A percentile compares a stretch with the other conserved stretches of the same genome.
Conservation (phyloP, 164 flowering plant species). For the Saururus chinensis region DNA sequence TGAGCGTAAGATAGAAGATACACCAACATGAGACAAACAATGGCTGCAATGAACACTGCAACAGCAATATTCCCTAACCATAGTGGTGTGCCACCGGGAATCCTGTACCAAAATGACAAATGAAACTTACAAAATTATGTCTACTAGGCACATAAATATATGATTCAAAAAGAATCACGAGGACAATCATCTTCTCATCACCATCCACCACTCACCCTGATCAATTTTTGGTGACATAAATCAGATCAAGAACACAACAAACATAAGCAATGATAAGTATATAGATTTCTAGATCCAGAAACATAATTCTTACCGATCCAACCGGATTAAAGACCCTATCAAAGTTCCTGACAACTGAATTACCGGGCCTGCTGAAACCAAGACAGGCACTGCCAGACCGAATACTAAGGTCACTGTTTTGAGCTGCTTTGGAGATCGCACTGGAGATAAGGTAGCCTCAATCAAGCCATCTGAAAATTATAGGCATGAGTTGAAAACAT, state of each 20-base stretch:
- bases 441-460: slow-evolving; percentile 86
- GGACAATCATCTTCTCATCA: too few species aligned
- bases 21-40: slow-evolving; percentile 63
- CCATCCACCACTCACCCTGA: not conserved
- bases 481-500: not conserved
- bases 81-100: slow-evolving; percentile 81
- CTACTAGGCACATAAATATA: not conserved
- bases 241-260: not conserved
- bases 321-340: slow-evolving; percentile 53
- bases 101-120: slow-evolving; percentile 34
- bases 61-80: slow-evolving; percentile 62
- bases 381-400: slow-evolving; percentile 51
- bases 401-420: slow-evolving; percentile 65
- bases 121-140: not conserved
- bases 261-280: not conserved
- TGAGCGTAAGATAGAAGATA: slow-evolving; percentile 85
- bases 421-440: slow-evolving; percentile 69
- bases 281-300: not conserved
- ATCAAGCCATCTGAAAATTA: slow-evolving; percentile 76
- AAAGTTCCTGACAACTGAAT: slow-evolving; percentile 46
- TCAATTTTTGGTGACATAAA: too few species aligned
- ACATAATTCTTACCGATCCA: slow-evolving; percentile 45
- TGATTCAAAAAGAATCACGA: not conserved
- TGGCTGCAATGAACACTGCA: slow-evolving; percentile 39
- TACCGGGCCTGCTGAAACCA: slow-evolving; percentile 58